Conservation (phyloP, 169 alveolate species). For the Cyclospora cayetanensis region DNA sequence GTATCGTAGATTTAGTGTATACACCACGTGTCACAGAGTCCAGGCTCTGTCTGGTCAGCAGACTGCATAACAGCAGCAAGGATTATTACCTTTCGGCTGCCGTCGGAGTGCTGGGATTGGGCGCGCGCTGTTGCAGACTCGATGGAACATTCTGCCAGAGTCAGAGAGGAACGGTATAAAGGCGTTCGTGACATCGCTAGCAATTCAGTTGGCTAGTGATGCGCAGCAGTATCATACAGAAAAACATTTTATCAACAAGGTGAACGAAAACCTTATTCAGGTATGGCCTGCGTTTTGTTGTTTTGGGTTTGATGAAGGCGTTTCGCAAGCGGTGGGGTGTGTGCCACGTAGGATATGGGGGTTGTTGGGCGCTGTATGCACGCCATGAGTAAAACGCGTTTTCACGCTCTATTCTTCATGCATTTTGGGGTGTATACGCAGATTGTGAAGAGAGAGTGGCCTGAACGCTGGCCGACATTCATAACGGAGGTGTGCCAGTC, state of each 20-base stretch:
- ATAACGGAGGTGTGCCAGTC: constrained; percentile 98
- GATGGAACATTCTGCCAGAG: constrained; percentile 70
- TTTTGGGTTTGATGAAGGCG: background rate
- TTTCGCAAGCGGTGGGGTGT: background rate
- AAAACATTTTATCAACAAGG: constrained; percentile 78
- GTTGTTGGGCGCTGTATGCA: background rate
- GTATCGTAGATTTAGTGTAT: no score
- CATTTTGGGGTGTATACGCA: constrained; percentile 51
- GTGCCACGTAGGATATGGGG: background rate
- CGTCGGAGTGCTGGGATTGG: no score
- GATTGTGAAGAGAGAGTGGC: constrained; percentile 98
- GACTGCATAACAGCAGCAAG: no score
- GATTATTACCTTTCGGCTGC: no score
- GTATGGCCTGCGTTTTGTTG: constrained; percentile 47
- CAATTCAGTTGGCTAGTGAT: constrained; percentile 71
- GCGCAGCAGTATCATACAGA: constrained; percentile 64
- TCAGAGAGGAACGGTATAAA: constrained; percentile 73
- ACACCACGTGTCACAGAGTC: no score
- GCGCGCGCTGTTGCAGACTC: constrained; percentile 57
- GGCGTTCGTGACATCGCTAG: constrained; percentile 75
- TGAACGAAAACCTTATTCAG: constrained; percentile 76
- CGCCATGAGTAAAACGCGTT: background rate
- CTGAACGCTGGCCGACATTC: constrained; percentile 98
- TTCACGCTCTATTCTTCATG: background rate
- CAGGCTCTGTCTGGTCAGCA: no score